Evolutionary conservation across 1,139 yeast species (phyloP).

Genomic region (Suhomyces bribrorum): DNA sequence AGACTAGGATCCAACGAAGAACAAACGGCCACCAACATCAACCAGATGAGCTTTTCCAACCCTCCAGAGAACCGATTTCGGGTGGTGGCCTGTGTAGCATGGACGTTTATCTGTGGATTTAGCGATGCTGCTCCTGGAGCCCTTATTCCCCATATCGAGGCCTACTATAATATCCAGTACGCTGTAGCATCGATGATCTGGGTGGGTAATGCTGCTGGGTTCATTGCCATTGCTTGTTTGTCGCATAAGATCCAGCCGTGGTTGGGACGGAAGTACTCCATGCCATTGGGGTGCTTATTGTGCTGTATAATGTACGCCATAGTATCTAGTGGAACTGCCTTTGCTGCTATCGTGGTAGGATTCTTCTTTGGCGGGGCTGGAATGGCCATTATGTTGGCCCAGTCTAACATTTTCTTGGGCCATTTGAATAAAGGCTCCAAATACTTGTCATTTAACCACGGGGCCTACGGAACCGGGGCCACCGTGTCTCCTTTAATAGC

Average conservation of each 20-base stretch:
- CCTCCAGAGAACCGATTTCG: conserved; percentile 50
- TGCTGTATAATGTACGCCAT: conserved; percentile 42
- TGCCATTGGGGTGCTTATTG: conserved; percentile 36
- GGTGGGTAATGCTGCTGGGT: conserved; percentile 49
- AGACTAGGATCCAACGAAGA: background rate
- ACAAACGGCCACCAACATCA: background rate
- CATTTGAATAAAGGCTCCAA: conserved; percentile 49
- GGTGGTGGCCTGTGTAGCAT: conserved; percentile 39
- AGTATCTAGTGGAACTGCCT: conserved; percentile 37
- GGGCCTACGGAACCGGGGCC: conserved; percentile 65
- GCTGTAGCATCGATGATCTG: conserved; percentile 46
- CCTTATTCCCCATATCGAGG: conserved; percentile 45
- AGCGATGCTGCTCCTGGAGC: conserved; percentile 53
- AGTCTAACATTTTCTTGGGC: conserved; percentile 58
- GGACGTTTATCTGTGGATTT: conserved; percentile 40
- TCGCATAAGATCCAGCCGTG: conserved; percentile 41
- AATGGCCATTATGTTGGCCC: conserved; percentile 54
- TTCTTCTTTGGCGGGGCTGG: conserved; percentile 65
- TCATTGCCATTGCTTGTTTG: conserved; percentile 41
- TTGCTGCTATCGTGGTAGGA: conserved; percentile 49
- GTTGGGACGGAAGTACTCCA: conserved; percentile 42
- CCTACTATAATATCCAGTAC: conserved; percentile 35
- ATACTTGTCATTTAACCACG: conserved; percentile 57
- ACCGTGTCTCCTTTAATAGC: conserved; percentile 60
- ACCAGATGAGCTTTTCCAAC: conserved; percentile 29